Conservation (phyloP, 1,284 basidiomycete species). For the Ceratobasidium sp. region DNA sequence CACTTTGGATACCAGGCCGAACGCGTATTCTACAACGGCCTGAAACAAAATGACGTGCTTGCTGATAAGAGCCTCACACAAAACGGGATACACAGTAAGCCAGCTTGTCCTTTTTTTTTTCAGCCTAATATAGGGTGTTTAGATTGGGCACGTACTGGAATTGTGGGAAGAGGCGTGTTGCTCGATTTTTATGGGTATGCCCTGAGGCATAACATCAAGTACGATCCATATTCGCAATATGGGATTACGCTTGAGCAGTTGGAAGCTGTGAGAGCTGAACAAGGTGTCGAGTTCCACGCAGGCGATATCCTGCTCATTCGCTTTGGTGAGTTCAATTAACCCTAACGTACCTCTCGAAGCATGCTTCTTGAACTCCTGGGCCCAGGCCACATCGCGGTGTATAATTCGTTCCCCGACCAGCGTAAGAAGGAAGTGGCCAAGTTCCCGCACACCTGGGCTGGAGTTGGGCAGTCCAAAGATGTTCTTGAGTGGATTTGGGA, state of each 20-base stretch:
- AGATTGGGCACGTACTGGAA: constrained; percentile 56
- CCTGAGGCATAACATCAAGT: constrained; percentile 27
- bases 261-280: constrained; percentile 52
- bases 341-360: constrained; percentile 51
- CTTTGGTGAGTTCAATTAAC: constrained; percentile 49
- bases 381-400: constrained; percentile 46
- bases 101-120: not conserved
- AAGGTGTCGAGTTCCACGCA: constrained; percentile 51
- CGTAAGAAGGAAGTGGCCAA: constrained; percentile 47
- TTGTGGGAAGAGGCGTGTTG: constrained; percentile 57
- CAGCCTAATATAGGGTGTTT: constrained; percentile 25
- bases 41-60: constrained; percentile 48
- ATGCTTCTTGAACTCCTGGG: constrained; percentile 49
- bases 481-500: constrained; percentile 58
- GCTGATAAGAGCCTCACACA: constrained; percentile 48
- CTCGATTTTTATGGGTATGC: constrained; percentile 55
- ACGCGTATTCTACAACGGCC: constrained; percentile 51
- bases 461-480: constrained; percentile 52
- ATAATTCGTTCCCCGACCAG: constrained; percentile 47
- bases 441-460: constrained; percentile 48
- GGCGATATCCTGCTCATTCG: constrained; percentile 56
- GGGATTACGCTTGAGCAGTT: constrained; percentile 54
- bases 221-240: constrained; percentile 52
- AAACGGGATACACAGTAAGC: constrained; percentile 45
- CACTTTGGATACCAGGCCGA: constrained; percentile 47